A percentile compares a stretch with the other conserved stretches of the same genome.
Conservation (phyloP, 2,329 filamentous ascomycete species). For the Mariannaea elegans region DNA sequence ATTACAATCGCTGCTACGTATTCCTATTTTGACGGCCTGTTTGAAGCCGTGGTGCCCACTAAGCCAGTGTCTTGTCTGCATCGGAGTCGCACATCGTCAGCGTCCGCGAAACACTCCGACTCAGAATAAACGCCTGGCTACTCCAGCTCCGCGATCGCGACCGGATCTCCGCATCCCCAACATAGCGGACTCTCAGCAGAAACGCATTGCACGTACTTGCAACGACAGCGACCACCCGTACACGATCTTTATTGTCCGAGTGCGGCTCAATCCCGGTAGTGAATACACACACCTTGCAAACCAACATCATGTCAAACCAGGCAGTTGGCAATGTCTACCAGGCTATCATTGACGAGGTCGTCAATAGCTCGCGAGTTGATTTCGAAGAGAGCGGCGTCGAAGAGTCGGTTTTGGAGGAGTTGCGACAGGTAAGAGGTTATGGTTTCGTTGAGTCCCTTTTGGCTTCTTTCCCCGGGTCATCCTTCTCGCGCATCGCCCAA, state of each 20-base stretch:
- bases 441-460: conserved; percentile 17
- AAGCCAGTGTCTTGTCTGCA: conserved; percentile 19
- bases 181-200: not conserved
- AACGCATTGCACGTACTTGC: not conserved
- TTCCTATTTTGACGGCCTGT: conserved; percentile 3
- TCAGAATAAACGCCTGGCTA: not conserved
- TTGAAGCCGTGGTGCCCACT: conserved; percentile 9
- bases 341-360: conserved; percentile 82
- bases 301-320: conserved; percentile 63
- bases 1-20: conserved; percentile 14
- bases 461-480: conserved; percentile 5
- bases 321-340: conserved; percentile 81
- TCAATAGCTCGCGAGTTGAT: conserved; percentile 90
- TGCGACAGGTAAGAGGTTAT: conserved; percentile 78
- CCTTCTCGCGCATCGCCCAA: conserved; percentile 9
- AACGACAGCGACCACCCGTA: conserved; percentile 13
- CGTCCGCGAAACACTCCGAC: conserved; percentile 15
- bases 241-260: conserved; percentile 2
- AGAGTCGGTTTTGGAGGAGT: conserved; percentile 83
- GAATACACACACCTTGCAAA: conserved; percentile 17
- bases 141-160: not conserved
- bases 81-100: not conserved
- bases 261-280: not conserved
- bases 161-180: not conserved
- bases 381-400: conserved; percentile 97